phyloP scores from a whole-genome alignment of 371 early-diverging fungal genomes.

The Zopfochytrium polystomum region DNA sequence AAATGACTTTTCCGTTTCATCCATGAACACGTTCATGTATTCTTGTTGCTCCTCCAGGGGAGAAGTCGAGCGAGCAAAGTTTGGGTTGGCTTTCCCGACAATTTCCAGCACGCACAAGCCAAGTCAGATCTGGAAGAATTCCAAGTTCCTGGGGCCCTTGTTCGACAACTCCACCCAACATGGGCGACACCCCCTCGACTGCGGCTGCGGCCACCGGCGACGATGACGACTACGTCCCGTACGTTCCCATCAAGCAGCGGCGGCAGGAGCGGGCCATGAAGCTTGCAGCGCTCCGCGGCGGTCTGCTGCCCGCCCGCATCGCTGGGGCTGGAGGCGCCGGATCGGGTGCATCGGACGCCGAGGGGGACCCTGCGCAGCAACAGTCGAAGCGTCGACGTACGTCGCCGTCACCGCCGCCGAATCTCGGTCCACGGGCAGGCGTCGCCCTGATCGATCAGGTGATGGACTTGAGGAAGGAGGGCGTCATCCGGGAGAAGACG shows the following conservation, averaged over 20 bases:
- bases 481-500: conserved; percentile 60
- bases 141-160: too few relatives aligned
- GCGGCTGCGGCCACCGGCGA: conserved; percentile 12
- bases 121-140: too few relatives aligned
- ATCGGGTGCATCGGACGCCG: conserved; percentile 43
- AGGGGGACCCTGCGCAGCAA: conserved; percentile 12
- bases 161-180: too few relatives aligned
- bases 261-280: conserved; percentile 51
- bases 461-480: conserved; percentile 65
- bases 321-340: conserved; percentile 32
- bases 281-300: conserved; percentile 34
- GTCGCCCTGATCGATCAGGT: conserved; percentile 83
- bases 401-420: conserved; percentile 1
- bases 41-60: too few relatives aligned
- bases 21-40: too few relatives aligned
- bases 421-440: conserved; percentile 60
- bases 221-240: conserved; percentile 66
- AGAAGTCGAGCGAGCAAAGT: too few relatives aligned
- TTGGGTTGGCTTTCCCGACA: too few relatives aligned
- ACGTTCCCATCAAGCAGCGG: conserved; percentile 78
- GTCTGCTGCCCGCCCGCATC: conserved; percentile 20
- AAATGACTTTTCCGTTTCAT: too few relatives aligned
- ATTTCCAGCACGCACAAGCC: too few relatives aligned
- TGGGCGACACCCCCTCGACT: too few relatives aligned
- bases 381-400: not conserved